phyloP scores from a whole-genome alignment of 2,329 filamentous ascomycete genomes.

The Talaromyces piceae region DNA sequence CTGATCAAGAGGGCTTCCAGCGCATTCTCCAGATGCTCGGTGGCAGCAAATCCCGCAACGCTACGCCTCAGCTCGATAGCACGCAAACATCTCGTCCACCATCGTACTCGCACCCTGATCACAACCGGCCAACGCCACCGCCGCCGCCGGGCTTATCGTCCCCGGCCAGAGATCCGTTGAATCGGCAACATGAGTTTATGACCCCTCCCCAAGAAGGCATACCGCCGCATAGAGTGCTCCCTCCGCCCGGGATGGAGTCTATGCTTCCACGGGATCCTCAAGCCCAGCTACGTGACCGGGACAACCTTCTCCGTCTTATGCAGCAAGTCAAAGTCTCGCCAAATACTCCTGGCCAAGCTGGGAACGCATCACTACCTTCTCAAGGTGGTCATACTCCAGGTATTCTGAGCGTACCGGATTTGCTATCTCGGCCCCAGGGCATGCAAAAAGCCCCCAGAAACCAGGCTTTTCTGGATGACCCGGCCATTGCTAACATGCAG shows the following conservation, averaged over 20 bases:
- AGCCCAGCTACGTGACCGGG: constrained; percentile 58
- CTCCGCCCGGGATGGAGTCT: constrained; percentile 12
- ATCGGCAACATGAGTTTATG: constrained; percentile 23
- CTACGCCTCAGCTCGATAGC: constrained; percentile 37
- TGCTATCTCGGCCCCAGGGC: constrained; percentile 27
- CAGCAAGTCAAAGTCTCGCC: constrained; percentile 44
- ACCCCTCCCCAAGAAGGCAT: constrained; percentile 19
- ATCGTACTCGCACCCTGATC: constrained; percentile 24
- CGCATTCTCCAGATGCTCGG: constrained; percentile 76
- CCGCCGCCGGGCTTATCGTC: constrained; percentile 19
- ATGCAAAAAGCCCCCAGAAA: constrained; percentile 28
- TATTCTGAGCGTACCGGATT: constrained; percentile 30
- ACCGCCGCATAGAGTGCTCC: constrained; percentile 4
- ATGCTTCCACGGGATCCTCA: constrained; percentile 34
- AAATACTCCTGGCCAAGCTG: constrained; percentile 15
- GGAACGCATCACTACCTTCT: constrained; percentile 13
- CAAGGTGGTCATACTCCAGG: constrained; percentile 23
- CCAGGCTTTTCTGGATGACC: constrained; percentile 36
- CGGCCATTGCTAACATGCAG: constrained; percentile 36
- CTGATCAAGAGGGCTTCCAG: constrained; percentile 81
- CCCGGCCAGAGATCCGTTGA: constrained; percentile 16
- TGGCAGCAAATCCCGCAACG: constrained; percentile 38
- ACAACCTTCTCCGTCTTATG: constrained; percentile 83
- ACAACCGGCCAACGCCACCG: constrained; percentile 16
- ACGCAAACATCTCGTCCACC: constrained; percentile 23